A percentile compares a stretch with the other conserved stretches of the same genome.
These are phyloP conservation scores for Euclidium syriacum DNA, from an alignment of 345 rosid species.

Conservation along the genomic window DNA sequence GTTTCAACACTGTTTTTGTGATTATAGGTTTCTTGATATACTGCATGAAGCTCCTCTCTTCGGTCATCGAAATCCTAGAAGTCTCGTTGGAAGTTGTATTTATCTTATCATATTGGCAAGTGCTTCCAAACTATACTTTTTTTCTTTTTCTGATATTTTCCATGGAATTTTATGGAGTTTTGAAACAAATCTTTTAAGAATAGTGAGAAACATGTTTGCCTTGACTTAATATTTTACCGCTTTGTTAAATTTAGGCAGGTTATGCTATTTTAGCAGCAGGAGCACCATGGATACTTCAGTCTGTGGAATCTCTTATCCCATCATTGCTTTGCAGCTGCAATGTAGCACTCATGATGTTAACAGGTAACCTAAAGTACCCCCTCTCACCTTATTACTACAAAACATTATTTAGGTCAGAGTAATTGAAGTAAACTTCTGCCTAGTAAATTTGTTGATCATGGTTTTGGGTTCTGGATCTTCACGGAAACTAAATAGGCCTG, in stretches of 20 bases:
- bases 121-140: not conserved
- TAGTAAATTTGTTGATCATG: not conserved
- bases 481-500: not conserved
- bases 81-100: conserved; percentile 62
- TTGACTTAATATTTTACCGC: not conserved
- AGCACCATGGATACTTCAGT: conserved; percentile 62
- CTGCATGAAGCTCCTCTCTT: conserved; percentile 91
- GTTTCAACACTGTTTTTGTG: conserved; percentile 9
- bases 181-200: not conserved
- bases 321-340: conserved; percentile 75
- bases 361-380: conserved; percentile 39
- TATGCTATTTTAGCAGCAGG: conserved; percentile 69
- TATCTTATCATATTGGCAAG: conserved; percentile 72
- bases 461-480: not conserved
- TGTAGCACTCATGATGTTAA: conserved; percentile 63
- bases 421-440: not conserved
- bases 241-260: conserved; percentile 50
- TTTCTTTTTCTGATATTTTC: not conserved
- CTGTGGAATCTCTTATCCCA: conserved; percentile 40
- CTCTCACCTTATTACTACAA: not conserved
- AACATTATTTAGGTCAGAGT: not conserved
- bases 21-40: conserved; percentile 79
- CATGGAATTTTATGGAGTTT: not conserved
- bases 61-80: conserved; percentile 77
- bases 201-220: not conserved